Evolutionary conservation across 2,329 filamentous ascomycete species (phyloP), one percentile per base, ranked within the genome.

Genomic region (Talaromyces sp.): DNA sequence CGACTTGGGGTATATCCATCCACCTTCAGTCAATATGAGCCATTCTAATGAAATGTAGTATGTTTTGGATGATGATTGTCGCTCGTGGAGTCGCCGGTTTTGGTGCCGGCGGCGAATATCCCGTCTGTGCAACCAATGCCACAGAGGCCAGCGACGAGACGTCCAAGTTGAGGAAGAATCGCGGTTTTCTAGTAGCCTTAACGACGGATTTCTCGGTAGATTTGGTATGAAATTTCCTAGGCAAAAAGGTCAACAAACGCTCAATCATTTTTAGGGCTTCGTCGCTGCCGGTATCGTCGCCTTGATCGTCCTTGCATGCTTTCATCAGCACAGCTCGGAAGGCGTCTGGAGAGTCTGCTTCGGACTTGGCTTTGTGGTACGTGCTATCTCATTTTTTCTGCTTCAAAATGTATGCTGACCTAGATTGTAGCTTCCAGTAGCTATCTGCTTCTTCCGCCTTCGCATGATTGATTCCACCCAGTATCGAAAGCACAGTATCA

Each of bases 171-270:
- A 77, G 81, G 42, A 81, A 80, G 62, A 75, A 75, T 40, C 75
- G 82, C 42, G 83, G 84, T 3, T 83, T 85, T 70, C 80, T 85
- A 68, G 84, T 86, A 61, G 82, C 82, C n/a, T 78, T 85, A 75
- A 75, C 84, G 12, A 77, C 79, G 1, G 80, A 85, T 65, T 70
- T 85, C 5, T 81, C 83, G 0, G 74, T 78, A 1, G 79, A 78
- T 1, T 69, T 85, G 9, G 59, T 60, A 53, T 28, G 58, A n/a
- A 2, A 1, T 16, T 30, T n/a, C 5, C 14, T 12, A 7, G 7
- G 16, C 9, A 40, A 5, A 56, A 23, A 12, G 3, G 2, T 40
- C 16, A 40, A 40, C 53, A 14, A 14, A 33, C 27, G 10, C 36
- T 34, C 18, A 34, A 5, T 18, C 4, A 28, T 12, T 28, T 28